Conservation (phyloP, 805 yeast genomes). For the Candida hispaniensis region DNA sequence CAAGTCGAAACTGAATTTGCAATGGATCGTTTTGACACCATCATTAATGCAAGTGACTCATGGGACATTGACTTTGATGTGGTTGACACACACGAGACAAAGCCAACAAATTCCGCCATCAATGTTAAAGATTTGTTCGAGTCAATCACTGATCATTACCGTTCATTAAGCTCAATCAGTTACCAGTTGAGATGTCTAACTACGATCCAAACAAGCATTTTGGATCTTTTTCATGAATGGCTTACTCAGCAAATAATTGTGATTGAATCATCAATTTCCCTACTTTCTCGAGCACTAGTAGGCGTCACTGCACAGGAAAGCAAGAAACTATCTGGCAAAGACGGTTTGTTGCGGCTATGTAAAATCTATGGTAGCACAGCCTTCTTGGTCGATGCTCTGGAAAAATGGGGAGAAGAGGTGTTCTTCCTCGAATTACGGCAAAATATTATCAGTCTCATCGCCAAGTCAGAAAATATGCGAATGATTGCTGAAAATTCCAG, state of each 20-base stretch:
- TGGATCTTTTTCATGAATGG: slow-evolving; percentile 41
- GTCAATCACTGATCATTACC: slow-evolving; percentile 44
- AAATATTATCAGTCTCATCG: slow-evolving; percentile 19
- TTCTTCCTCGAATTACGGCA: slow-evolving; percentile 37
- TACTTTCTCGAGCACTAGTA: slow-evolving; percentile 30
- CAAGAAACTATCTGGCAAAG: slow-evolving; percentile 26
- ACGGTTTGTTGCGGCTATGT: slow-evolving; percentile 35
- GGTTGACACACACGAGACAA: slow-evolving; percentile 33
- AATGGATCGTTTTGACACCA: slow-evolving; percentile 40
- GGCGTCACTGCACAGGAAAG: slow-evolving; percentile 27
- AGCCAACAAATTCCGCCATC: slow-evolving; percentile 55
- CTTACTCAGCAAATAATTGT: slow-evolving; percentile 35
- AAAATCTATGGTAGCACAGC: slow-evolving; percentile 32
- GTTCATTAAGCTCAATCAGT: slow-evolving; percentile 35
- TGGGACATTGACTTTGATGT: slow-evolving; percentile 51
- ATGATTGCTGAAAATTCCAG: slow-evolving; percentile 3
- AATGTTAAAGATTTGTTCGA: slow-evolving; percentile 48
- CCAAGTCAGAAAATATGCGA: slow-evolving; percentile 2
- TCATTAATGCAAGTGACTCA: slow-evolving; percentile 39
- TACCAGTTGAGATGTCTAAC: slow-evolving; percentile 47
- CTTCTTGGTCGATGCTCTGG: slow-evolving; percentile 32
- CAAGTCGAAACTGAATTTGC: slow-evolving; percentile 39
- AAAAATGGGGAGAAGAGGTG: slow-evolving; percentile 35
- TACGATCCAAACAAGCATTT: slow-evolving; percentile 45
- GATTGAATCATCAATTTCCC: slow-evolving; percentile 34